Evolutionary conservation across 2,329 filamentous ascomycete genomes (phyloP).

Genomic region (Verticillium longisporum): DNA sequence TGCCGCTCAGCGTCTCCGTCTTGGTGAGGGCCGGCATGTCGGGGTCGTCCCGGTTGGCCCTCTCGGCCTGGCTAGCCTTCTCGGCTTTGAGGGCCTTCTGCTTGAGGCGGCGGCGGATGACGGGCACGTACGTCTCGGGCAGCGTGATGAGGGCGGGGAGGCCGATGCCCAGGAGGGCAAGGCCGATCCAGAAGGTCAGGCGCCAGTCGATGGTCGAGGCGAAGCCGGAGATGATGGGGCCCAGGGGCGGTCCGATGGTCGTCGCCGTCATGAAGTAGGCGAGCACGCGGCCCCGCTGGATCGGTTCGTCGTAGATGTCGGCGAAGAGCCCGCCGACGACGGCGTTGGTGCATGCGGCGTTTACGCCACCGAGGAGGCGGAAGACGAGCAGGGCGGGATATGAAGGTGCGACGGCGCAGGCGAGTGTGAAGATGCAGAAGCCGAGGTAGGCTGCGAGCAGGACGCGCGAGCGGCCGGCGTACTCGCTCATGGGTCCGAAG

Average conservation of each 20-base stretch:
- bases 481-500: conserved; percentile 61
- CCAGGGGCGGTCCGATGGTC: conserved; percentile 60
- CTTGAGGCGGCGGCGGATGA: conserved; percentile 51
- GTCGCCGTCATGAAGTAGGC: conserved; percentile 59
- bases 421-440: conserved; percentile 48
- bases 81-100: conserved; percentile 33
- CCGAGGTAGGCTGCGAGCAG: conserved; percentile 36
- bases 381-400: conserved; percentile 50
- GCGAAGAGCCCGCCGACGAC: conserved; percentile 59
- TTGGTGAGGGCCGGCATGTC: conserved; percentile 46
- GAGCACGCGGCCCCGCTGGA: conserved; percentile 52
- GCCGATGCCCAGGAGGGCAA: conserved; percentile 61
- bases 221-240: conserved; percentile 60
- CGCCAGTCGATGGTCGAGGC: conserved; percentile 56
- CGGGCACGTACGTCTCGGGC: conserved; percentile 56
- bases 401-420: conserved; percentile 46
- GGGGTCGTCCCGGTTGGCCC: neutral
- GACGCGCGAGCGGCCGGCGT: conserved; percentile 48
- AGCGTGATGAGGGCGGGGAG: conserved; percentile 29
- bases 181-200: conserved; percentile 64
- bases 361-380: conserved; percentile 44
- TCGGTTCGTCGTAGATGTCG: conserved; percentile 54
- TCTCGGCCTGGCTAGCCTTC: neutral
- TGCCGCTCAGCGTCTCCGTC: conserved; percentile 47
- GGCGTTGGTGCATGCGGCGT: conserved; percentile 52